A percentile compares a stretch with the other conserved stretches of the same genome.
Conservation (phyloP, 441 rosid genomes). For the Populus hybrid region DNA sequence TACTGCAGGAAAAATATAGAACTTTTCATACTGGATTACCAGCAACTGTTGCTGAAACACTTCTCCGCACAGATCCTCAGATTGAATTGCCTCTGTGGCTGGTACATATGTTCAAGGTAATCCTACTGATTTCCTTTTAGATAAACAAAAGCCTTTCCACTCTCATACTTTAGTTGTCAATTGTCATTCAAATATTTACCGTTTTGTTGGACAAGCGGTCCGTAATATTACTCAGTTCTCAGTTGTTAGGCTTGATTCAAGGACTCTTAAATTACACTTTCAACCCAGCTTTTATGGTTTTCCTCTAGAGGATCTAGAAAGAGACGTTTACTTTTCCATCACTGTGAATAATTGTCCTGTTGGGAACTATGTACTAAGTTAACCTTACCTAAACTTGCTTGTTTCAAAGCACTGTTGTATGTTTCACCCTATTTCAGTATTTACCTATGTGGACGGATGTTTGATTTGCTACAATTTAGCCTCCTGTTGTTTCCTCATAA, state of each 20-base stretch:
- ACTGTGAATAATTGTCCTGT: background rate
- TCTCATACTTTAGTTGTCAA: background rate
- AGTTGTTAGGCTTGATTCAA: background rate
- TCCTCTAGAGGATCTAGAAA: background rate
- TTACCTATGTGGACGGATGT: background rate
- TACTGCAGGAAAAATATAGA: constrained; percentile 76
- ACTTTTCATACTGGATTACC: constrained; percentile 77
- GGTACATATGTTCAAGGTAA: constrained; percentile 94
- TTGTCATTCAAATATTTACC: background rate
- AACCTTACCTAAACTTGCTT: background rate
- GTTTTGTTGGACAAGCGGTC: background rate
- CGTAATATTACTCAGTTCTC: background rate
- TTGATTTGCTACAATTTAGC: background rate
- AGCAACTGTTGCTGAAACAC: constrained; percentile 77
- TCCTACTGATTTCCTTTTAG: background rate
- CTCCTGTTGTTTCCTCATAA: constrained; percentile 3
- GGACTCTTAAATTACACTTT: background rate
- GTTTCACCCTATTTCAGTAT: background rate
- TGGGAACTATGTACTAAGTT: background rate
- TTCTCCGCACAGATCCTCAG: constrained; percentile 75
- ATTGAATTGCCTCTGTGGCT: constrained; percentile 97
- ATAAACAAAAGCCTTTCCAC: background rate
- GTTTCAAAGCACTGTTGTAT: background rate
- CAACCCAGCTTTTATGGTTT: background rate
- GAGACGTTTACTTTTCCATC: background rate